Conservation (phyloP, 2,329 filamentous ascomycete species). For the Pezicula radicicola region DNA sequence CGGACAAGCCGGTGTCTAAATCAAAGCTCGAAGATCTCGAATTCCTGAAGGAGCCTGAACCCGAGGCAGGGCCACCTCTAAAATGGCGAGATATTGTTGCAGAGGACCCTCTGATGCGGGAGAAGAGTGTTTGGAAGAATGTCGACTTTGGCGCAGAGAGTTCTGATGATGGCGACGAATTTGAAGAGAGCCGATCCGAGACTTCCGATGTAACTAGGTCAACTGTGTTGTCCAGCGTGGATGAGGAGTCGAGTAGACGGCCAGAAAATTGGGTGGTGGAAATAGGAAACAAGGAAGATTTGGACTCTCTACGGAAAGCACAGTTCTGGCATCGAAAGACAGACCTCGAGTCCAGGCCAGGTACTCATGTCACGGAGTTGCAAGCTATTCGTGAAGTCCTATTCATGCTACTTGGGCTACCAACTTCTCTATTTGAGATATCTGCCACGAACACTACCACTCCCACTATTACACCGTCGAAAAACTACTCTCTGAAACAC, state of each 20-base stretch:
- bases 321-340: conserved; percentile 44
- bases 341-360: conserved; percentile 22
- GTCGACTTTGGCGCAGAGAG: conserved; percentile 64
- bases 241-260: conserved; percentile 20
- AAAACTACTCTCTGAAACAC: conserved; percentile 32
- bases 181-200: conserved; percentile 30
- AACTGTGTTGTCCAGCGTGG: conserved; percentile 27
- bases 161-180: conserved; percentile 50
- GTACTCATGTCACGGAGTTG: conserved; percentile 48
- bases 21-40: conserved; percentile 64
- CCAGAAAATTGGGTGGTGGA: conserved; percentile 29
- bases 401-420: conserved; percentile 80
- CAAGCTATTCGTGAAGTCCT: conserved; percentile 74
- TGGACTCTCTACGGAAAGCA: conserved; percentile 36
- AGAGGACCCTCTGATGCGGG: conserved; percentile 69
- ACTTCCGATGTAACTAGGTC: conserved; percentile 30
- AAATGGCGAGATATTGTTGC: conserved; percentile 78
- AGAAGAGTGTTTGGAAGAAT: conserved; percentile 67
- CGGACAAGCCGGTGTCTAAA: conserved; percentile 73
- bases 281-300: conserved; percentile 24
- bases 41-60: conserved; percentile 42
- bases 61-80: conserved; percentile 46
- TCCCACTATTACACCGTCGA: conserved; percentile 29
- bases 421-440: conserved; percentile 65
- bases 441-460: conserved; percentile 28